A percentile compares a stretch with the other conserved stretches of the same genome.
Evolutionary conservation across 352 stramenopile species (phyloP).

Genomic region (Thraustotheca clavata): DNA sequence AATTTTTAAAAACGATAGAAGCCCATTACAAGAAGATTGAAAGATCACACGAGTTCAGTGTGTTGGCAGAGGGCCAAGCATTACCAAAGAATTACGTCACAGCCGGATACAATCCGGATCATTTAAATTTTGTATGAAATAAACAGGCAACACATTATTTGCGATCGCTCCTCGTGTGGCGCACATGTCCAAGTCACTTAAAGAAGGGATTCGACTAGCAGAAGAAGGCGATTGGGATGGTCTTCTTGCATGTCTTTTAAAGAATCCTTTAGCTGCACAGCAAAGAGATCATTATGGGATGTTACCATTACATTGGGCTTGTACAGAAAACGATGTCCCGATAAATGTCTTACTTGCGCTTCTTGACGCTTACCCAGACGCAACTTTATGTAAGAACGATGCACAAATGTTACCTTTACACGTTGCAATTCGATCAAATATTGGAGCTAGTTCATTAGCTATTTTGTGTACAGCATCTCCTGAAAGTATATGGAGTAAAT

Average conservation of each 20-base stretch:
- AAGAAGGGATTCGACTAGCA: constrained; percentile 68
- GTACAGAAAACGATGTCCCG: constrained; percentile 68
- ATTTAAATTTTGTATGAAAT: too few species aligned
- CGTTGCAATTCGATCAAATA: constrained; percentile 60
- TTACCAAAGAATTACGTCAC: too few species aligned
- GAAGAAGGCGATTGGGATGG: constrained; percentile 74
- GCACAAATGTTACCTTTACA: constrained; percentile 77
- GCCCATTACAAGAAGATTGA: too few species aligned
- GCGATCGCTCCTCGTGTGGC: too few species aligned
- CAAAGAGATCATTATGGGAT: constrained; percentile 81
- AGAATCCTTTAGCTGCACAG: constrained; percentile 53
- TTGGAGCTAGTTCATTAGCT: constrained; percentile 38
- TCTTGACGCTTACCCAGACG: constrained; percentile 62
- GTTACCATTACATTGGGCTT: constrained; percentile 77
- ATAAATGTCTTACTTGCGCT: constrained; percentile 46
- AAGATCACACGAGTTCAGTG: too few species aligned
- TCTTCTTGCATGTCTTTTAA: constrained; percentile 46
- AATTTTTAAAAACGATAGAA: too few species aligned
- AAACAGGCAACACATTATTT: too few species aligned
- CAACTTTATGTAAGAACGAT: constrained; percentile 71
- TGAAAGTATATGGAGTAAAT: constrained; percentile 60
- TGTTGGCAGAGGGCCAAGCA: too few species aligned
- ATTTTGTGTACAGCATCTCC: constrained; percentile 56
- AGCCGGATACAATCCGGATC: too few species aligned
- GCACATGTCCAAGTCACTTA: too few species aligned